These are phyloP conservation scores for Kurtzmaniella cleridarum DNA, from an alignment of 805 yeast species.

Conservation along the genomic window DNA sequence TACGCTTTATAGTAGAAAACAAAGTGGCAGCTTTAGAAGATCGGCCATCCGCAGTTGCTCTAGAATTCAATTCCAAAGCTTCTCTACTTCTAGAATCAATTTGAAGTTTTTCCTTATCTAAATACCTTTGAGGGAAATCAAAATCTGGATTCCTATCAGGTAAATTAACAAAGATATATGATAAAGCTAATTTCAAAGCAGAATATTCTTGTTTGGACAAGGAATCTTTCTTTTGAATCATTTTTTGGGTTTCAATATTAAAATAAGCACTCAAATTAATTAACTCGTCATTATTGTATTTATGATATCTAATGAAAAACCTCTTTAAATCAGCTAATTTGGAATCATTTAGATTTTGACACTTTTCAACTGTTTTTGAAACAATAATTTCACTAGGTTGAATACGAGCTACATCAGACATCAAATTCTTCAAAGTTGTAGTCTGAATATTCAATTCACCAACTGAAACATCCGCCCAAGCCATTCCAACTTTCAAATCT, in stretches of 20 bases:
- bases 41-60: conserved; percentile 35
- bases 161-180: conserved; percentile 67
- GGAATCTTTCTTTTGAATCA: conserved; percentile 18
- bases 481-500: conserved; percentile 53
- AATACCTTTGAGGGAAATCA: conserved; percentile 59
- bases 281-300: conserved; percentile 3
- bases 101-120: conserved; percentile 53
- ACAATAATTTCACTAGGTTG: conserved; percentile 76
- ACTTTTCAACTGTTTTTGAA: conserved; percentile 38
- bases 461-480: conserved; percentile 87
- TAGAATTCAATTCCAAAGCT: conserved; percentile 67
- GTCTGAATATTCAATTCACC: conserved; percentile 73
- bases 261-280: conserved; percentile 28
- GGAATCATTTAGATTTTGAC: conserved; percentile 39
- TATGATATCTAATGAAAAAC: conserved; percentile 55
- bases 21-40: conserved; percentile 63
- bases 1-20: conserved; percentile 61
- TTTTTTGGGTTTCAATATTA: conserved; percentile 34
- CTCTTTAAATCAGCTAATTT: conserved; percentile 54
- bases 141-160: conserved; percentile 63
- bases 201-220: conserved; percentile 46
- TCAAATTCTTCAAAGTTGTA: conserved; percentile 52
- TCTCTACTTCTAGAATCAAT: conserved; percentile 77
- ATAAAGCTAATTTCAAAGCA: conserved; percentile 49
- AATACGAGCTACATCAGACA: conserved; percentile 71